These are phyloP conservation scores for Choiromyces venosus DNA, from an alignment of 495 filamentous ascomycete species.

Conservation along the genomic window DNA sequence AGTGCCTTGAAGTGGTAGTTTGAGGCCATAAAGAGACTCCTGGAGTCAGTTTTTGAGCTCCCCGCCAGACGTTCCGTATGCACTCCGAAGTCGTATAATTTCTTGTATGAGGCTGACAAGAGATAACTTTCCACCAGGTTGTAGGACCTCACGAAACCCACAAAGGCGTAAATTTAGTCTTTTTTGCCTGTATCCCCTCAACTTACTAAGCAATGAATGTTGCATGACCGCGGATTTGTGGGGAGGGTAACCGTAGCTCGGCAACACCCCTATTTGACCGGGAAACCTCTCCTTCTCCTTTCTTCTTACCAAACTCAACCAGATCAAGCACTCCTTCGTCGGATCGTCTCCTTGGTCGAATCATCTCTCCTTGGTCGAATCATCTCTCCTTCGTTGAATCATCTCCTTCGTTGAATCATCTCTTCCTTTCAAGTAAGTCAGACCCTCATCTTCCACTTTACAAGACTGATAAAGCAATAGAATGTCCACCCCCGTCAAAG, in stretches of 20 bases:
- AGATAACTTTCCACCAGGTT: no score
- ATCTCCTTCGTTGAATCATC: background rate
- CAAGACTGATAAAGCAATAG: background rate
- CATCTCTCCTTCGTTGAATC: no score
- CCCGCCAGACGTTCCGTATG: no score
- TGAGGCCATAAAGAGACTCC: no score
- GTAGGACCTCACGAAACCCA: no score
- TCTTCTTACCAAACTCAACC: background rate
- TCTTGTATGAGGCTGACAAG: no score
- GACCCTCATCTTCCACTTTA: background rate
- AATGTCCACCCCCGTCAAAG: background rate
- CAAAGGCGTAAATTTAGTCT: no score
- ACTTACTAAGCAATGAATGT: background rate
- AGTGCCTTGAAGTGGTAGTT: no score
- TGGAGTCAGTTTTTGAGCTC: no score
- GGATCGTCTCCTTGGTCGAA: background rate
- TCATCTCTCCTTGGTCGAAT: background rate
- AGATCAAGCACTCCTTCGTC: background rate
- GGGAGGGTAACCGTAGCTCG: background rate
- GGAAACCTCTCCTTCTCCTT: background rate
- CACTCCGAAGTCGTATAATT: no score
- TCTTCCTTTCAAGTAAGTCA: background rate
- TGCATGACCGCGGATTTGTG: background rate
- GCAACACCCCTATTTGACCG: background rate
- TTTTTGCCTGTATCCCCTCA: background rate